Conservation (phyloP, 108 stramenopile genomes). For the Cyclotella atomus region DNA sequence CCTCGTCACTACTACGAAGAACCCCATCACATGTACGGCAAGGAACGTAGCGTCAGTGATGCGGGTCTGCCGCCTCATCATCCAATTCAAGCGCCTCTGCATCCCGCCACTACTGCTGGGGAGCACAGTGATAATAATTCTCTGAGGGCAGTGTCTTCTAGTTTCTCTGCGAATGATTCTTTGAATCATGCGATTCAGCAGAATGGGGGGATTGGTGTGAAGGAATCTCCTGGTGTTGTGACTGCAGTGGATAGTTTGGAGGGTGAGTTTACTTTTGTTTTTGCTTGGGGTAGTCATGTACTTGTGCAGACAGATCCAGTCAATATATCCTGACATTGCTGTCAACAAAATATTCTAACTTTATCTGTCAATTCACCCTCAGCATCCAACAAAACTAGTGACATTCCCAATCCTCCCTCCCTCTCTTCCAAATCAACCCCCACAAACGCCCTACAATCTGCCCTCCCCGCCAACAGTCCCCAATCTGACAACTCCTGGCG, state of each 20-base stretch:
- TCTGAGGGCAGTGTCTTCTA: constrained; percentile 2
- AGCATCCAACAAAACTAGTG: background rate
- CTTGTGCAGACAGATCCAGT: too few relatives aligned
- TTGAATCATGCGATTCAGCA: background rate
- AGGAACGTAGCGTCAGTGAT: background rate
- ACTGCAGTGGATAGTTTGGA: constrained; percentile 5
- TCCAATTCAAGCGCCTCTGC: background rate
- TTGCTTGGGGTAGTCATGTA: too few relatives aligned
- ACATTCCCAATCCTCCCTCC: background rate
- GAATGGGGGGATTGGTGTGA: background rate
- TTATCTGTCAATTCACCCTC: background rate
- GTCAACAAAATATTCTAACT: too few relatives aligned
- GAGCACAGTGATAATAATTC: background rate
- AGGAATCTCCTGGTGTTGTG: constrained; percentile 9
- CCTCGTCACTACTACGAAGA: constrained; percentile 8
- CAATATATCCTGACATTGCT: too few relatives aligned
- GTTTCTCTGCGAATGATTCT: constrained; percentile 14
- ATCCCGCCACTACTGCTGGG: too few relatives aligned
- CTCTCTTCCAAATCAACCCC: background rate
- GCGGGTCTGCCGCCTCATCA: background rate
- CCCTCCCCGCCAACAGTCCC: background rate
- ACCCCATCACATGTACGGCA: background rate
- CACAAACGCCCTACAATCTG: background rate
- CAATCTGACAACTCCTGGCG: constrained; percentile 14
- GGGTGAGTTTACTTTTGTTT: constrained; percentile 4